phyloP scores from a whole-genome alignment of 305 asterid species.

The Fraxinus paxiana region DNA sequence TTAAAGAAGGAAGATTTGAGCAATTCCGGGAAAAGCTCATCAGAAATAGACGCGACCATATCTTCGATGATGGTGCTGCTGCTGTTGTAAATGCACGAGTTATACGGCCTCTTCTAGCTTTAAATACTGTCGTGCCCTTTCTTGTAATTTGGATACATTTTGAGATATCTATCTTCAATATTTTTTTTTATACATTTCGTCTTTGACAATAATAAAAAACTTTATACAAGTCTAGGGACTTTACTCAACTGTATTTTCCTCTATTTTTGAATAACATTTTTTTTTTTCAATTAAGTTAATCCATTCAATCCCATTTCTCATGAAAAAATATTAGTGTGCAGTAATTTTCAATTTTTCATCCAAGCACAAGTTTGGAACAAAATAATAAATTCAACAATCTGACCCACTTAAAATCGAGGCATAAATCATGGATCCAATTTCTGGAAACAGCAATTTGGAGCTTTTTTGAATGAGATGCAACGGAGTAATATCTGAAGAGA shows the following conservation, averaged over 20 bases:
- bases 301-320: background rate
- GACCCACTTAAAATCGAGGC: too few relatives aligned
- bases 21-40: conserved; percentile 50
- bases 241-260: background rate
- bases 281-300: background rate
- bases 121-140: background rate
- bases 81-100: conserved; percentile 31
- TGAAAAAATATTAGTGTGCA: background rate
- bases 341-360: too few relatives aligned
- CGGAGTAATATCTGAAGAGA: too few relatives aligned
- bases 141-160: background rate
- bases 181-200: too few relatives aligned
- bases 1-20: conserved; percentile 56
- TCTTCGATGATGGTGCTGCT: conserved; percentile 20
- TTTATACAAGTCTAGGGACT: background rate
- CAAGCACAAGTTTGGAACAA: background rate
- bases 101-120: background rate
- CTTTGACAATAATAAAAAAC: too few relatives aligned
- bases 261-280: background rate
- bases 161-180: background rate
- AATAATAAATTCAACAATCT: too few relatives aligned
- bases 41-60: conserved; percentile 45
- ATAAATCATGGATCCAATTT: too few relatives aligned
- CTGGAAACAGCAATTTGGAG: too few relatives aligned
- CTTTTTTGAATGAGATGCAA: too few relatives aligned